Percentiles rank a stretch among this genome's conserved stretches.
Evolutionary conservation across 352 stramenopile genomes (phyloP).

Genomic region (Phytophthora hibernalis): DNA sequence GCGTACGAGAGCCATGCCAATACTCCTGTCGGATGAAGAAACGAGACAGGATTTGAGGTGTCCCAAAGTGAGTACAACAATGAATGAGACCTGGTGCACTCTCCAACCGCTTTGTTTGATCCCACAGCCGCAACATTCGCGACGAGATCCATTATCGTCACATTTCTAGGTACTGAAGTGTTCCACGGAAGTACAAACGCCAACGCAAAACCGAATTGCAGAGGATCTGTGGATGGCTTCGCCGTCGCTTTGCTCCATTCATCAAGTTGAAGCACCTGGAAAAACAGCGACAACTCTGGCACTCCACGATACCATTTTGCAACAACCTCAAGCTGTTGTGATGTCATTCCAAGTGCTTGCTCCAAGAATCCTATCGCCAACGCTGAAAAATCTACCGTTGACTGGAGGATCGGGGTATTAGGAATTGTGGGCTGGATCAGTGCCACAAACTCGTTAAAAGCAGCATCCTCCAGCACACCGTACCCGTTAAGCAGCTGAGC

Average conservation of each 20-base stretch:
- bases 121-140: slow-evolving; percentile 38
- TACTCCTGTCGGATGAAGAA: slow-evolving; percentile 42
- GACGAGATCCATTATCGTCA: slow-evolving; percentile 37
- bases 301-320: slow-evolving; percentile 53
- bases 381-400: slow-evolving; percentile 43
- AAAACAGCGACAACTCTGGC: slow-evolving; percentile 51
- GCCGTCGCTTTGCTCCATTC: slow-evolving; percentile 37
- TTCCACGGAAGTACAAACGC: slow-evolving; percentile 47
- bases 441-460: slow-evolving; percentile 36
- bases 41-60: slow-evolving; percentile 38
- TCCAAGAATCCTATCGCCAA: slow-evolving; percentile 52
- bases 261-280: slow-evolving; percentile 49
- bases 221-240: slow-evolving; percentile 34
- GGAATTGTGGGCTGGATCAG: slow-evolving; percentile 42
- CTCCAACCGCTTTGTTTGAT: slow-evolving; percentile 13
- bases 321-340: slow-evolving; percentile 38
- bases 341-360: slow-evolving; percentile 37
- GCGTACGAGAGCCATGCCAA: slow-evolving; percentile 39
- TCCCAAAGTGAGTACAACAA: slow-evolving; percentile 56
- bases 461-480: slow-evolving; percentile 33
- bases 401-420: slow-evolving; percentile 19
- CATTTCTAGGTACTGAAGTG: slow-evolving; percentile 29
- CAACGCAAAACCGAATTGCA: slow-evolving; percentile 58
- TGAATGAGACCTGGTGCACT: slow-evolving; percentile 43
- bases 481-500: slow-evolving; percentile 51